A percentile compares a stretch with the other conserved stretches of the same genome.
phyloP scores from a whole-genome alignment of 1,284 basidiomycete species.

The Testicularia cyperi region DNA sequence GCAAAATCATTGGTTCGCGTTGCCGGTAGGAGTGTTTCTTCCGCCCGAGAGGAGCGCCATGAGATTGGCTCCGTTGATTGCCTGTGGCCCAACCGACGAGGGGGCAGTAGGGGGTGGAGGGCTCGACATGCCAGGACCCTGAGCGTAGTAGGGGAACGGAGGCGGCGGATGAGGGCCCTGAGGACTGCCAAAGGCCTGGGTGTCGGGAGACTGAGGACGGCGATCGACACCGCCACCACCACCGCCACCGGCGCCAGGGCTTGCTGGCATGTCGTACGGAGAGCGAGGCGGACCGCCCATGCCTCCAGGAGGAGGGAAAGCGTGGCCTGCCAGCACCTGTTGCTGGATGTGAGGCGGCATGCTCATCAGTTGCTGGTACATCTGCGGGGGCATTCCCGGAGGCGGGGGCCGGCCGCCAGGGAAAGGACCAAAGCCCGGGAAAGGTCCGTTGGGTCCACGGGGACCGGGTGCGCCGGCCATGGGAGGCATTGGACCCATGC shows the following conservation, averaged over 20 bases:
- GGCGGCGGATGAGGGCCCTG: background rate
- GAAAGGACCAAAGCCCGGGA: conserved; percentile 23
- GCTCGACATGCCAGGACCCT: conserved; percentile 1
- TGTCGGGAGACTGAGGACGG: conserved; percentile 6
- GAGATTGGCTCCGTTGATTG: conserved; percentile 36
- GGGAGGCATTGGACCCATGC: conserved; percentile 25
- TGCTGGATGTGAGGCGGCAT: conserved; percentile 53
- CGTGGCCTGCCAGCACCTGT: conserved; percentile 35
- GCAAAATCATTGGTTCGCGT: no score
- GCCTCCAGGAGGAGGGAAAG: conserved; percentile 16
- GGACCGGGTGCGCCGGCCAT: conserved; percentile 18
- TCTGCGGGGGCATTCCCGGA: conserved; percentile 45
- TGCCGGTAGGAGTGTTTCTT: conserved; percentile 15
- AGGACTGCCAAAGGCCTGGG: background rate
- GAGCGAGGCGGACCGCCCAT: conserved; percentile 19
- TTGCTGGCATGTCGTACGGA: conserved; percentile 22
- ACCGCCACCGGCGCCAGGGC: background rate
- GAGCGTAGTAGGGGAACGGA: conserved; percentile 25
- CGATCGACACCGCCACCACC: background rate
- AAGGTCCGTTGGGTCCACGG: conserved; percentile 9
- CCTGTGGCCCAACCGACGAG: conserved; percentile 17
- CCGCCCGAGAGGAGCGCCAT: conserved; percentile 34
- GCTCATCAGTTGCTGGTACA: conserved; percentile 53
- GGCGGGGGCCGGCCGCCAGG: conserved; percentile 24
- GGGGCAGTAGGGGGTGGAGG: conserved; percentile 4